Percentiles rank a stretch among this genome's conserved stretches.
phyloP scores from a whole-genome alignment of 1,284 basidiomycete species.

The Malassezia caprae region DNA sequence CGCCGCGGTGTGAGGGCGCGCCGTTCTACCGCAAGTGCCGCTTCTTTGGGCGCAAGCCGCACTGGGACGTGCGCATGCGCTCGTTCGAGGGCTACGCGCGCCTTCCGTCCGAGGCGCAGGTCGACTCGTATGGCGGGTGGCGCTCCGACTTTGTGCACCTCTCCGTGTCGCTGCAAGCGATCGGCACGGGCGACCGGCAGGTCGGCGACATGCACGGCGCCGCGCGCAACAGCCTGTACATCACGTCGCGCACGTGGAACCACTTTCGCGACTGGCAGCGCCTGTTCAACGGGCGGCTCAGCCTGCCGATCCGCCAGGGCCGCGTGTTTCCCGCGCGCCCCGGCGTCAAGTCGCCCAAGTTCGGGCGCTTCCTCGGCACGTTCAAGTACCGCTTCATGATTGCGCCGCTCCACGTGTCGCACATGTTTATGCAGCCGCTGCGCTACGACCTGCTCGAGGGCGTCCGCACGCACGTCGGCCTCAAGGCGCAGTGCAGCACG shows the following conservation, averaged over 20 bases:
- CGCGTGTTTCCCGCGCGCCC: conserved; percentile 61
- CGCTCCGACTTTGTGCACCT: conserved; percentile 90
- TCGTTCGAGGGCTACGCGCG: conserved; percentile 51
- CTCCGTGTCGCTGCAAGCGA: conserved; percentile 71
- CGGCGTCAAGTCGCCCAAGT: conserved; percentile 68
- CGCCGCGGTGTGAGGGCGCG: conserved; percentile 53
- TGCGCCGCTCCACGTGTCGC: conserved; percentile 70
- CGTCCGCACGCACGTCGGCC: conserved; percentile 66
- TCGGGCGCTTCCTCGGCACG: conserved; percentile 77
- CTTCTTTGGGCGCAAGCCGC: conserved; percentile 69
- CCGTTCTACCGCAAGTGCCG: conserved; percentile 71
- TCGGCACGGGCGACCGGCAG: conserved; percentile 24
- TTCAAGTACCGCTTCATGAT: conserved; percentile 82
- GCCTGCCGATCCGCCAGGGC: conserved; percentile 78
- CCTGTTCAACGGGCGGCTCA: conserved; percentile 69
- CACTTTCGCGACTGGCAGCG: conserved; percentile 89
- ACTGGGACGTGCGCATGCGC: conserved; percentile 66
- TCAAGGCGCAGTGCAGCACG: conserved; percentile 69
- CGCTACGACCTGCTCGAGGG: conserved; percentile 67
- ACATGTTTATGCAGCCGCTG: conserved; percentile 73
- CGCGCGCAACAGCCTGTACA: conserved; percentile 65
- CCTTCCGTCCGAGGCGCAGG: conserved; percentile 29
- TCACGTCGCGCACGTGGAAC: conserved; percentile 73
- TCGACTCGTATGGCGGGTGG: conserved; percentile 77
- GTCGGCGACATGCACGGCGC: background rate